Evolutionary conservation across 192 early-diverging fungal genomes (phyloP).

Genomic region (Umbelopsis sp.): DNA sequence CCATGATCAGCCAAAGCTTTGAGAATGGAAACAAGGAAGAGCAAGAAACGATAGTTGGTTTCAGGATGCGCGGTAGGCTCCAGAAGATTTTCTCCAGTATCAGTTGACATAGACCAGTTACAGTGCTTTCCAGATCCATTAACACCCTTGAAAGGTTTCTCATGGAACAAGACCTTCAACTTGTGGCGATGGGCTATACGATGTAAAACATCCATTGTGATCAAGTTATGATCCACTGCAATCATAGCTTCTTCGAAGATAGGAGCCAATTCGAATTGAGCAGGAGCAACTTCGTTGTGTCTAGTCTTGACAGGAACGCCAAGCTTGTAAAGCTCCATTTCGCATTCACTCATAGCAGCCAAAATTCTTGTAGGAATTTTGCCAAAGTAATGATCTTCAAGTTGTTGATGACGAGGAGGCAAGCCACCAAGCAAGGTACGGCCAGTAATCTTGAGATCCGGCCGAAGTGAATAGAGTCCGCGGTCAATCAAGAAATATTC

Average conservation of each 20-base stretch:
- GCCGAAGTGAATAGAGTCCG: conserved; percentile 88
- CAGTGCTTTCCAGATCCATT: conserved; percentile 99
- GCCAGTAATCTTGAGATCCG: conserved; percentile 95
- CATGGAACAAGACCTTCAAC: conserved; percentile 97
- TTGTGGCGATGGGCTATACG: conserved; percentile 97
- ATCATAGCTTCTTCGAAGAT: conserved; percentile 97
- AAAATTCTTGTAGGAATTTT: conserved; percentile 93
- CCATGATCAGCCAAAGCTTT: conserved; percentile 92
- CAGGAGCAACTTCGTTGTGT: conserved; percentile 99
- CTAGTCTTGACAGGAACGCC: conserved; percentile 99
- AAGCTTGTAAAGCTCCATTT: conserved; percentile 91
- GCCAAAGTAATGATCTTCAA: conserved; percentile 99
- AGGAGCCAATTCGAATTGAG: conserved; percentile 97
- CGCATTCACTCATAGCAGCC: conserved; percentile 88
- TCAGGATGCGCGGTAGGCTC: conserved; percentile 95
- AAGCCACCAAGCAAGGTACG: conserved; percentile 92
- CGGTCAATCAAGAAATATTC: conserved; percentile 99
- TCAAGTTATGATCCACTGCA: conserved; percentile 98
- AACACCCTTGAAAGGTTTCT: conserved; percentile 99
- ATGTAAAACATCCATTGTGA: conserved; percentile 97
- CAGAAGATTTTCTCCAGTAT: conserved; percentile 95
- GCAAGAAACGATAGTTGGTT: conserved; percentile 97
- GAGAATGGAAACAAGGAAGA: conserved; percentile 91
- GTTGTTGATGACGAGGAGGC: conserved; percentile 97
- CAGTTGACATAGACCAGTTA: conserved; percentile 96